Conservation (phyloP, 805 yeast species). For the Wickerhamomyces queroliae region DNA sequence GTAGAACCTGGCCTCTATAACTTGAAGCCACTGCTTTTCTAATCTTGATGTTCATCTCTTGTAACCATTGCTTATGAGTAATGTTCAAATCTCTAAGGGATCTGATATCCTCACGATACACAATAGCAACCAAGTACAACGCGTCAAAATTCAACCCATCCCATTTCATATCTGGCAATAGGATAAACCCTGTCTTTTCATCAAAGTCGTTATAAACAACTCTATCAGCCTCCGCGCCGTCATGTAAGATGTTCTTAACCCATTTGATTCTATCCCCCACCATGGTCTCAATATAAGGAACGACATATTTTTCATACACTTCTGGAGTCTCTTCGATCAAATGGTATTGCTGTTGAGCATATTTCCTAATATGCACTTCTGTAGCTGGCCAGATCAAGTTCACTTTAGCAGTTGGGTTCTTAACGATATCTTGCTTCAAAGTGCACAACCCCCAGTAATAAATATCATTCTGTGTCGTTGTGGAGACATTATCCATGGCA, state of each 20-base stretch:
- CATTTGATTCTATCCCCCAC: constrained; percentile 76
- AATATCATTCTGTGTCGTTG: constrained; percentile 69
- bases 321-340: constrained; percentile 78
- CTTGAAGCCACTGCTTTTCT: constrained; percentile 38
- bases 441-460: constrained; percentile 74
- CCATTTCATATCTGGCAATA: constrained; percentile 97
- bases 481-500: constrained; percentile 22
- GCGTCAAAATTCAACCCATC: constrained; percentile 66
- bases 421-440: constrained; percentile 39
- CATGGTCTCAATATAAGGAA: constrained; percentile 74
- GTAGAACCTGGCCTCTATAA: constrained; percentile 36
- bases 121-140: constrained; percentile 74
- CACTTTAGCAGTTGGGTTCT: constrained; percentile 57
- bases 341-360: constrained; percentile 51
- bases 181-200: constrained; percentile 50
- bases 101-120: constrained; percentile 58
- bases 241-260: constrained; percentile 79
- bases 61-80: constrained; percentile 54
- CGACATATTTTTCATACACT: constrained; percentile 52
- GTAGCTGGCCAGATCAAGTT: constrained; percentile 89
- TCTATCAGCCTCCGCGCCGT: constrained; percentile 81
- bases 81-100: constrained; percentile 70
- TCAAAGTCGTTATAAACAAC: constrained; percentile 57
- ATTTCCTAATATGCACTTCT: constrained; percentile 74
- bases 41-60: constrained; percentile 39